Evolutionary conservation across 2,329 filamentous ascomycete species (phyloP).

Genomic region (Monosporascus sp.): DNA sequence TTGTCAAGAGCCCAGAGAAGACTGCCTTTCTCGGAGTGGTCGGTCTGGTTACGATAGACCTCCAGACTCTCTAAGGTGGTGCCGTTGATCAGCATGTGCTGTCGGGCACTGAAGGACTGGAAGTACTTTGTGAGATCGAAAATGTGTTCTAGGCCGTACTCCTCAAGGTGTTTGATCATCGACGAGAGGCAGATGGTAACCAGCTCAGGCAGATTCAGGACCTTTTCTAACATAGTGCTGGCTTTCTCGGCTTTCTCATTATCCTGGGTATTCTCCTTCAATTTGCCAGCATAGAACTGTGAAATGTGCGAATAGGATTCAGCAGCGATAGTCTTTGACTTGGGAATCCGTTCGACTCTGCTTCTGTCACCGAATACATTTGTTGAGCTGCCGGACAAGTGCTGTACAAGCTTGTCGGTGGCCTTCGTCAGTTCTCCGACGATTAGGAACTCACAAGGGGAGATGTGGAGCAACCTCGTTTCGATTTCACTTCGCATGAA

Average conservation of each 20-base stretch:
- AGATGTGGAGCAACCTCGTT: slow-evolving; percentile 89
- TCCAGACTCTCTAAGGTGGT: slow-evolving; percentile 92
- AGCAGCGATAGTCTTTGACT: slow-evolving; percentile 73
- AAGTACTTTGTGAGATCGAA: slow-evolving; percentile 97
- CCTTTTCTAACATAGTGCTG: slow-evolving; percentile 71
- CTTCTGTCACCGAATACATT: slow-evolving; percentile 91
- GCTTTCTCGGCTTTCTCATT: slow-evolving; percentile 42
- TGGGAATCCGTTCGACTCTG: slow-evolving; percentile 73
- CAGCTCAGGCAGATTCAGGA: slow-evolving; percentile 75
- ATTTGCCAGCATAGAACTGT: slow-evolving; percentile 83
- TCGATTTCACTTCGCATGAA: slow-evolving; percentile 98
- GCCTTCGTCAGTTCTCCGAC: slow-evolving; percentile 86
- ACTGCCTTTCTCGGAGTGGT: slow-evolving; percentile 78
- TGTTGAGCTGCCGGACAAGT: slow-evolving; percentile 81
- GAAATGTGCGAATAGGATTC: slow-evolving; percentile 86
- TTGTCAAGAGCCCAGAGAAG: slow-evolving; percentile 95
- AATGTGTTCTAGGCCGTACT: slow-evolving; percentile 91
- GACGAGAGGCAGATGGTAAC: slow-evolving; percentile 90
- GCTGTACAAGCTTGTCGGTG: slow-evolving; percentile 85
- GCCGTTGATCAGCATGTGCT: slow-evolving; percentile 93
- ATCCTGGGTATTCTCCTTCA: slow-evolving; percentile 54
- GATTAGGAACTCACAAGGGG: slow-evolving; percentile 90
- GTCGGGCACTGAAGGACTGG: slow-evolving; percentile 85
- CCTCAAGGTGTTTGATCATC: slow-evolving; percentile 89
- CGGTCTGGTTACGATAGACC: slow-evolving; percentile 91